Percentiles rank a stretch among this genome's conserved stretches.
These are phyloP conservation scores for Cucumis melo DNA, from an alignment of 306 rosid species.

Conservation along the genomic window DNA sequence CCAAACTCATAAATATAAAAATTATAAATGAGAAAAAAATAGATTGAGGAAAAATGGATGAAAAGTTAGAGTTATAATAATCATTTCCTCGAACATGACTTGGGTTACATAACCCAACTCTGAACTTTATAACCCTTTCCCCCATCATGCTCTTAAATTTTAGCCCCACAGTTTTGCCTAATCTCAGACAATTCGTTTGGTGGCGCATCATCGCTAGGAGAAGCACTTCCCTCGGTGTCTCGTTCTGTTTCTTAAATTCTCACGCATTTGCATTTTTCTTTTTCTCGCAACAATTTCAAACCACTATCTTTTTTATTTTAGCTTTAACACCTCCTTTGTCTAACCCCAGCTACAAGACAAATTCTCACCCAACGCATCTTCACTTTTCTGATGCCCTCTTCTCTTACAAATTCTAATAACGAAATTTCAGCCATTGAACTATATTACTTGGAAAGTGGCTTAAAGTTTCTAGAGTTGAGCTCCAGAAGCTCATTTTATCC, in stretches of 20 bases:
- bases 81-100: no score
- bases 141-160: no score
- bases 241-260: background rate
- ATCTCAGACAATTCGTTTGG: background rate
- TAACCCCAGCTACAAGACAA: slow-evolving; percentile 39
- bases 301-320: background rate
- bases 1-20: no score
- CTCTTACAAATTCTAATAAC: background rate
- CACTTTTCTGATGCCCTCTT: slow-evolving; percentile 33
- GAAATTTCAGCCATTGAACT: background rate
- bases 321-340: background rate
- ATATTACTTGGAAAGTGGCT: background rate
- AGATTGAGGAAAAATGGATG: no score
- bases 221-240: background rate
- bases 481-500: slow-evolving; percentile 2
- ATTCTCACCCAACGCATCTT: slow-evolving; percentile 39
- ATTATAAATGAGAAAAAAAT: no score
- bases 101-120: no score
- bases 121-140: no score
- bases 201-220: slow-evolving; percentile 8
- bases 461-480: background rate
- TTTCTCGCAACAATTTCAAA: background rate
- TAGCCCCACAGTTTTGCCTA: no score
- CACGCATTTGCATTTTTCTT: background rate
- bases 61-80: no score